A percentile compares a stretch with the other conserved stretches of the same genome.
Evolutionary conservation across 495 filamentous ascomycete species (phyloP).

Genomic region (Astrothelium macrocarpum): DNA sequence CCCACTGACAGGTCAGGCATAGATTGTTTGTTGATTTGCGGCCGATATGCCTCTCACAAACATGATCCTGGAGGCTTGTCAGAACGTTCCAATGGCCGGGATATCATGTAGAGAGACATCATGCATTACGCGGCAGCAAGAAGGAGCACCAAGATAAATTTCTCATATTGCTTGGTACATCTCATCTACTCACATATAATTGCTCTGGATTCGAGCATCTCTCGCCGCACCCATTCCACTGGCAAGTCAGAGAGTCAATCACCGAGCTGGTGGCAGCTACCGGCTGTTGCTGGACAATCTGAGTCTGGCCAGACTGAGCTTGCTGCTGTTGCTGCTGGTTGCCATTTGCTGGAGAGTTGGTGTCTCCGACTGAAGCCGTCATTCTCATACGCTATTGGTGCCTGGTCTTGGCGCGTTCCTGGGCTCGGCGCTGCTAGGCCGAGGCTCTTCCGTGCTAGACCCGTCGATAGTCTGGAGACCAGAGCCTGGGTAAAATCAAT

Average conservation of each 20-base stretch:
- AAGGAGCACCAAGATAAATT: not conserved
- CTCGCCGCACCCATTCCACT: constrained; percentile 81
- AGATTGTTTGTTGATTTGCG: constrained; percentile 99
- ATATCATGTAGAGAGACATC: constrained; percentile 9
- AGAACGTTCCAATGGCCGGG: constrained; percentile 6
- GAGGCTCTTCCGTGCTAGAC: not conserved
- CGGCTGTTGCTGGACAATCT: constrained; percentile 10
- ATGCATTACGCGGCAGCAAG: constrained; percentile 2
- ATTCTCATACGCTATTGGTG: not conserved
- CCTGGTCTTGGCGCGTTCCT: constrained; percentile 7
- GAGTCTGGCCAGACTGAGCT: not conserved
- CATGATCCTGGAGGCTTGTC: constrained; percentile 63
- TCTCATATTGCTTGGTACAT: constrained; percentile 8
- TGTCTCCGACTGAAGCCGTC: not conserved
- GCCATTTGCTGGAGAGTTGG: not conserved
- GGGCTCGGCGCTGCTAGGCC: not conserved
- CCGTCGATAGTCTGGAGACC: too few relatives aligned
- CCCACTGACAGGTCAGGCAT: constrained; percentile 96
- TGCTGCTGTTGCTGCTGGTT: constrained; percentile 14
- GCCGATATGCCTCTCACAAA: constrained; percentile 97
- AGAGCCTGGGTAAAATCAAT: too few relatives aligned
- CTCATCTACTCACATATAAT: constrained; percentile 71
- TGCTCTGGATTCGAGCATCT: constrained; percentile 67
- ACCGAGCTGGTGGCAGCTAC: constrained; percentile 51
- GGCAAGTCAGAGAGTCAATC: constrained; percentile 46